These are phyloP conservation scores for Schizothecium vesticola DNA, from an alignment of 495 filamentous ascomycete species.

Conservation along the genomic window DNA sequence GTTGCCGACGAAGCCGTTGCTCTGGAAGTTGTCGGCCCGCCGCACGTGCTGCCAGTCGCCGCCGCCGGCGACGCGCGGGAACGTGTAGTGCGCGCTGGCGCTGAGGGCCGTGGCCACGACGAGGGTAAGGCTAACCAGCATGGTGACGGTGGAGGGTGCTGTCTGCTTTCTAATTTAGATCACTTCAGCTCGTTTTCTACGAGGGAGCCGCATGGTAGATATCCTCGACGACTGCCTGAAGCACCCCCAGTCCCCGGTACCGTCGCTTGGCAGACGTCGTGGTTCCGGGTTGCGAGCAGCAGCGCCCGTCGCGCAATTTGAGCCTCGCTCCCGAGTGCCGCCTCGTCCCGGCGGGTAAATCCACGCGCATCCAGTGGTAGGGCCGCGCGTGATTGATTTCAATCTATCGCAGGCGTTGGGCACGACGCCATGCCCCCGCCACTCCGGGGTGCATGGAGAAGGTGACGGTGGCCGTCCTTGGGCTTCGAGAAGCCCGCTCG, in stretches of 20 bases:
- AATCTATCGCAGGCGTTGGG: background rate
- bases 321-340: background rate
- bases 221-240: background rate
- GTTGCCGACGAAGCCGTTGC: conserved; percentile 40
- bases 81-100: conserved; percentile 28
- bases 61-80: conserved; percentile 15
- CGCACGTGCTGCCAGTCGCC: conserved; percentile 37
- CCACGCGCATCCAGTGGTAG: background rate
- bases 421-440: background rate
- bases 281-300: background rate
- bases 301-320: background rate
- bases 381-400: background rate
- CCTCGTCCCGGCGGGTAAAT: background rate
- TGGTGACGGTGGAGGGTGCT: conserved; percentile 1
- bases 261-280: background rate
- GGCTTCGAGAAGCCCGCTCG: background rate
- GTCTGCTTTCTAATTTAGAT: background rate
- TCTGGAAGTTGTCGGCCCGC: conserved; percentile 37
- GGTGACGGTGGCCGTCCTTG: background rate
- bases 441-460: background rate
- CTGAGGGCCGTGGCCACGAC: conserved; percentile 18
- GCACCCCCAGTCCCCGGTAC: background rate
- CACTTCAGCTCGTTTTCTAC: background rate
- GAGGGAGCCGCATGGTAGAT: background rate
- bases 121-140: conserved; percentile 18